These are phyloP conservation scores for Metschnikowia chrysomelidarum DNA, from an alignment of 805 yeast genomes.

Conservation along the genomic window DNA sequence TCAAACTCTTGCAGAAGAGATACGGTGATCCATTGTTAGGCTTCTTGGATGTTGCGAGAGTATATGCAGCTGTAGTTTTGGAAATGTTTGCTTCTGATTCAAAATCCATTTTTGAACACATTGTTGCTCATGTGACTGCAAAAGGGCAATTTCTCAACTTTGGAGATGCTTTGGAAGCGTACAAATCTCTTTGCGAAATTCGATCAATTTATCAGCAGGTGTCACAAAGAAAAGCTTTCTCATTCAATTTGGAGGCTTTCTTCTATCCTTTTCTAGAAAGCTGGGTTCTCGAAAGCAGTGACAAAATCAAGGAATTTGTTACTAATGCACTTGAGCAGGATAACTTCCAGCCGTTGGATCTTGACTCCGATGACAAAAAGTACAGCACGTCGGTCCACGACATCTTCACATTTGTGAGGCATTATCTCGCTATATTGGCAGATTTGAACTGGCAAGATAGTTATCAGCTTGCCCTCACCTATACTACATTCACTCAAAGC, in stretches of 20 bases:
- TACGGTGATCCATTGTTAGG: slow-evolving; percentile 64
- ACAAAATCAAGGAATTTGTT: slow-evolving; percentile 47
- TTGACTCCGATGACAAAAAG: slow-evolving; percentile 36
- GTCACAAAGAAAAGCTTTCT: slow-evolving; percentile 37
- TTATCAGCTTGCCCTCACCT: slow-evolving; percentile 58
- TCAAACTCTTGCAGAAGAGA: slow-evolving; percentile 53
- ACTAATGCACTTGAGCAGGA: slow-evolving; percentile 59
- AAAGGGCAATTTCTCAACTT: slow-evolving; percentile 40
- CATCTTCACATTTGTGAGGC: slow-evolving; percentile 60
- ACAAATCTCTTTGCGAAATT: slow-evolving; percentile 51
- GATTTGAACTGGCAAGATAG: slow-evolving; percentile 65
- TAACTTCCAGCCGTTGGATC: slow-evolving; percentile 50
- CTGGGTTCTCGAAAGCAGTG: slow-evolving; percentile 46
- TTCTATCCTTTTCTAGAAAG: slow-evolving; percentile 42
- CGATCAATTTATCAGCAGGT: slow-evolving; percentile 52
- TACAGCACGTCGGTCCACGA: slow-evolving; percentile 66
- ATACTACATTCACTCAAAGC: slow-evolving; percentile 58
- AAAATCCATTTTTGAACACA: slow-evolving; percentile 48
- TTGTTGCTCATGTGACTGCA: slow-evolving; percentile 39
- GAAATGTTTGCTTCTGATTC: slow-evolving; percentile 55
- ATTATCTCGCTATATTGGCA: slow-evolving; percentile 54
- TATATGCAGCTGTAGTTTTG: slow-evolving; percentile 48
- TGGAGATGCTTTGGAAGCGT: slow-evolving; percentile 58
- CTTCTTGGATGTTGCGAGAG: slow-evolving; percentile 48
- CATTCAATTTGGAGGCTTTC: slow-evolving; percentile 54